phyloP scores from a whole-genome alignment of 768 basidiomycete genomes.

The Baorangia bicolor region DNA sequence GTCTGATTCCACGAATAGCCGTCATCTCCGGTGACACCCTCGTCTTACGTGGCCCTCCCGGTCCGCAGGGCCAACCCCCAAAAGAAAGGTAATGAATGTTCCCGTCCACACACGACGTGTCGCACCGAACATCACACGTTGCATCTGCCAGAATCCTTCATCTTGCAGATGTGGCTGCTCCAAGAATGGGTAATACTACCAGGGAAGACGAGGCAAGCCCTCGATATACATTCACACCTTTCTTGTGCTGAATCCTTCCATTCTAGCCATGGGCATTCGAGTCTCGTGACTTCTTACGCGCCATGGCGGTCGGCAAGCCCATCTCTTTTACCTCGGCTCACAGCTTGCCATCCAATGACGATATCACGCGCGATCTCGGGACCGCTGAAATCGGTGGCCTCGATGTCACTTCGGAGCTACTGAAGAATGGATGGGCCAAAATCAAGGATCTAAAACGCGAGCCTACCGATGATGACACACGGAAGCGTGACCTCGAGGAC shows the following conservation, averaged over 20 bases:
- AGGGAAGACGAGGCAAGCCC: constrained; percentile 82
- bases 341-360: constrained; percentile 73
- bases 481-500: constrained; percentile 68
- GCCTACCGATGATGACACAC: constrained; percentile 73
- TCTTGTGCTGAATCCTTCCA: neutral
- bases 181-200: constrained; percentile 76
- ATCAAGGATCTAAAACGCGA: constrained; percentile 86
- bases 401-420: constrained; percentile 73
- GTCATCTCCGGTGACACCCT: constrained; percentile 91
- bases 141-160: constrained; percentile 67
- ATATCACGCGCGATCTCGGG: constrained; percentile 77
- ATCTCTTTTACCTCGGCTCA: constrained; percentile 82
- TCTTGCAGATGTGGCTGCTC: constrained; percentile 83
- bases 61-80: constrained; percentile 80
- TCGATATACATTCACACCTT: neutral
- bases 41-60: constrained; percentile 73
- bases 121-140: constrained; percentile 10
- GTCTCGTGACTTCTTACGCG: constrained; percentile 87
- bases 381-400: constrained; percentile 68
- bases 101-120: neutral
- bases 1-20: too few relatives aligned
- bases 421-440: constrained; percentile 91
- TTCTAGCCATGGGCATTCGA: constrained; percentile 86
- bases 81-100: constrained; percentile 71
- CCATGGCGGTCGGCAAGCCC: constrained; percentile 86